Percentiles rank a stretch among this genome's conserved stretches.
These are phyloP conservation scores for Fusarium oxysporum DNA, from an alignment of 2,329 filamentous ascomycete genomes.

Conservation along the genomic window DNA sequence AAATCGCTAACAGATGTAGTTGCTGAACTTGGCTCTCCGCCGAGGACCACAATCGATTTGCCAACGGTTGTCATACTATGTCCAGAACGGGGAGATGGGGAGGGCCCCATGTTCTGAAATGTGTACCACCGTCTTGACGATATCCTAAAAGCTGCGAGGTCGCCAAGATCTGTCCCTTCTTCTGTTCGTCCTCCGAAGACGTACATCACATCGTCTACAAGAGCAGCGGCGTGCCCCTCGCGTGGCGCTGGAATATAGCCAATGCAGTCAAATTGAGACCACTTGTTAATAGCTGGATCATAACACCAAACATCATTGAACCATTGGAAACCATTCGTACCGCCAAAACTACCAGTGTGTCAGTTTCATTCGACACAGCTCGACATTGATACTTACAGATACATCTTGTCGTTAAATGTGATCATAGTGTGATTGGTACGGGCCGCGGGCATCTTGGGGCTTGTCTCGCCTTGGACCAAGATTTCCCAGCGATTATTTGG, in stretches of 20 bases:
- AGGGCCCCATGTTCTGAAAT: slow-evolving; percentile 99
- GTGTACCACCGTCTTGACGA: slow-evolving; percentile 95
- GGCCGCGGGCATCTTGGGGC: slow-evolving; percentile 76
- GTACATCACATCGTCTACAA: slow-evolving; percentile 99
- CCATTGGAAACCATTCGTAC: slow-evolving; percentile 95
- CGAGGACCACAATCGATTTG: slow-evolving; percentile 91
- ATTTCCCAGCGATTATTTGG: slow-evolving; percentile 95
- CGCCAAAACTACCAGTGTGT: slow-evolving; percentile 78
- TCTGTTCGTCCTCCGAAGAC: slow-evolving; percentile 96
- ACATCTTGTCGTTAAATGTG: slow-evolving; percentile 92
- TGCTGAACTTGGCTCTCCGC: slow-evolving; percentile 92
- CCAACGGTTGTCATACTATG: slow-evolving; percentile 98
- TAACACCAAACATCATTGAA: slow-evolving; percentile 99
- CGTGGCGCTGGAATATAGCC: slow-evolving; percentile 95
- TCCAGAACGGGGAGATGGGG: slow-evolving; percentile 90
- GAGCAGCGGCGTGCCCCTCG: slow-evolving; percentile 91
- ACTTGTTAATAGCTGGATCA: slow-evolving; percentile 83
- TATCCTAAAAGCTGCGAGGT: slow-evolving; percentile 82
- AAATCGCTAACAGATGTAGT: slow-evolving; percentile 84
- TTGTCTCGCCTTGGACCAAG: slow-evolving; percentile 74
- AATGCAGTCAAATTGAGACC: slow-evolving; percentile 93
- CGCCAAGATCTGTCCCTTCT: slow-evolving; percentile 90
- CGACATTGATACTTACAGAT: slow-evolving; percentile 73
- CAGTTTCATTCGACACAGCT: slow-evolving; percentile 3
- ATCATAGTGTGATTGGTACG: slow-evolving; percentile 95